Base-by-base conservation (phyloP, 345 rosid species). In the Eucalyptus regnans region DNA sequence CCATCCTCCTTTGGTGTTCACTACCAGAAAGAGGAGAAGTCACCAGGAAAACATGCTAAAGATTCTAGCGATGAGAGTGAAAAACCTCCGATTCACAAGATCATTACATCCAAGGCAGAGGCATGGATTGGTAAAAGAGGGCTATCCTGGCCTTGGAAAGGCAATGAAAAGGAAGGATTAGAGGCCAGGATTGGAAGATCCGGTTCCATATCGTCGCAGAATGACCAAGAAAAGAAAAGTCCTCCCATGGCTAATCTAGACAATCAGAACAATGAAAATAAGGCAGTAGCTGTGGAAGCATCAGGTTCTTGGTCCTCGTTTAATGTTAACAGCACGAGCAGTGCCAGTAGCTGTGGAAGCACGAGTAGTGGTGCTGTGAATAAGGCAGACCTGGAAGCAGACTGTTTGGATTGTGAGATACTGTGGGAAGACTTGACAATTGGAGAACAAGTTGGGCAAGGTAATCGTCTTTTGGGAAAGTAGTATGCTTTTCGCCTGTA, bases 81-180 rank as follows among this genome's bases (percentile, higher is more conserved):
- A 89, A 96, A 95, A 90, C 91, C 95, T 87, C 91, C 96, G 43
- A 93, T 96, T 90, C 96, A 91, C 90, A 96, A 96, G 93, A 93
- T 92, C 86, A 90, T 95, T 87, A 90, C 97, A 88, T 94, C 97
- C 66, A 97, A 93, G 90, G 98, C 98, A 60, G 98, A 95, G 92
- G 98, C 96, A 87, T 95, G 97, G 98, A 94, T 98, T 90, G 95
- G 92, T 88, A 96, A 93, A 95, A 96, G 95, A 91, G 97, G 98
- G 49, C 87, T 98, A 88, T 90, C 98, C 51, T 98, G 98, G 99
- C 99, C 99, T 54, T 98, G 98, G 99, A 98, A 95, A 92, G 98
- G 96, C 89, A 95, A 94, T 89, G 99, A 95, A 91, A 94, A 60
- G 88, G 99, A 95, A 90, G 95, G 90, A 87, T 90, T 93, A 50